Conservation (phyloP, 139 green algal species). For the Tetradesmus lagerheimii region DNA sequence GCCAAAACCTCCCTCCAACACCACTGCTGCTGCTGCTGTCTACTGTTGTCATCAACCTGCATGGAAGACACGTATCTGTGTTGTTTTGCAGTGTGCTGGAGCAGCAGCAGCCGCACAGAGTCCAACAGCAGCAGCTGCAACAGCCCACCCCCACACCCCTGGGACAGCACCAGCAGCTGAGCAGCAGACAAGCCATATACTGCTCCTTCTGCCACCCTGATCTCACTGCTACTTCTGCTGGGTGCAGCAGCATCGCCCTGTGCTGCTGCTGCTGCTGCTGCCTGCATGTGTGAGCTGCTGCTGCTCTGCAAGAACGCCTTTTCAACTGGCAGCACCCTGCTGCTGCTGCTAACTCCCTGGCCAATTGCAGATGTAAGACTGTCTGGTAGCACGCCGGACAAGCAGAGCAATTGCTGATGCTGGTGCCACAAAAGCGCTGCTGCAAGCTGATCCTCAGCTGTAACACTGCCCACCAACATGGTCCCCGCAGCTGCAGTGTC, state of each 20-base stretch:
- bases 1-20: not conserved
- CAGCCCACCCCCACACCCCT: not conserved
- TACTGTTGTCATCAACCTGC: not conserved
- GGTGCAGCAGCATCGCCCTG: not conserved
- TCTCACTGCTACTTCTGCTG: not conserved
- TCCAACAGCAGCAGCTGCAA: conserved; percentile 14
- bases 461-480: not conserved
- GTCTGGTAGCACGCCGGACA: not conserved
- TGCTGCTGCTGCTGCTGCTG: not conserved
- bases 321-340: not conserved
- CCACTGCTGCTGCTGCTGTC: conserved; percentile 15
- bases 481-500: not conserved
- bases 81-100: not conserved
- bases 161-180: conserved; percentile 5
- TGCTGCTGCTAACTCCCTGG: not conserved
- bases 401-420: not conserved
- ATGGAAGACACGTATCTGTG: no score
- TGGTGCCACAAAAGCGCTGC: conserved; percentile 3
- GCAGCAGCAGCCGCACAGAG: not conserved
- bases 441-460: not conserved
- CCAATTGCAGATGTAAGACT: not conserved
- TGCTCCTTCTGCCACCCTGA: no score
- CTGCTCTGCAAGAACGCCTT: not conserved
- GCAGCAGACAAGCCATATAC: not conserved
- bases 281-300: not conserved